These are phyloP conservation scores for Ogataea pignaliae DNA, from an alignment of 805 yeast species.

Conservation along the genomic window DNA sequence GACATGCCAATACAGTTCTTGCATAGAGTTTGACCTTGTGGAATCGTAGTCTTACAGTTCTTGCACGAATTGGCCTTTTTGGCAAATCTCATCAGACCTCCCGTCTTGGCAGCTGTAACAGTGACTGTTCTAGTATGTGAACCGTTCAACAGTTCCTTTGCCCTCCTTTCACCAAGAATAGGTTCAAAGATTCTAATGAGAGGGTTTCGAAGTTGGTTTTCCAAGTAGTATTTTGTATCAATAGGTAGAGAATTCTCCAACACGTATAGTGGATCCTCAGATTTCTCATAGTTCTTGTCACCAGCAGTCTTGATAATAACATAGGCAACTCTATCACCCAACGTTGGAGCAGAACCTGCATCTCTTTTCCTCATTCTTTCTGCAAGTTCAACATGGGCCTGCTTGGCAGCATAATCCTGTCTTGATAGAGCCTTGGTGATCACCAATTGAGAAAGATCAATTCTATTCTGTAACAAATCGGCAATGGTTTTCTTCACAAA, in stretches of 20 bases:
- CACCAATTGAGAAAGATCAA: slow-evolving; percentile 89
- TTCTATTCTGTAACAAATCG: slow-evolving; percentile 82
- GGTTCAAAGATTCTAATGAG: slow-evolving; percentile 92
- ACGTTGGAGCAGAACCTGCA: slow-evolving; percentile 93
- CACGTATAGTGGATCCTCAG: slow-evolving; percentile 94
- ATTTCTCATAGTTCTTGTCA: slow-evolving; percentile 88
- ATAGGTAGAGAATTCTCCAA: slow-evolving; percentile 89
- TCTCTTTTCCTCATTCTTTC: slow-evolving; percentile 96
- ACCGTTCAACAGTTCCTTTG: slow-evolving; percentile 77
- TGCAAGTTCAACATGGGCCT: slow-evolving; percentile 95
- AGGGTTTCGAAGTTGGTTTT: slow-evolving; percentile 90
- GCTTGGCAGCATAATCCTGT: slow-evolving; percentile 91
- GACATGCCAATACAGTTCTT: slow-evolving; percentile 68
- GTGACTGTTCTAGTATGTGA: slow-evolving; percentile 77
- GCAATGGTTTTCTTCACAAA: slow-evolving; percentile 87
- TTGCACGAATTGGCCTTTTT: slow-evolving; percentile 85
- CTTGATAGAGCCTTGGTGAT: slow-evolving; percentile 88
- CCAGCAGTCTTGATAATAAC: slow-evolving; percentile 82
- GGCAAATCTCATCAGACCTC: slow-evolving; percentile 86
- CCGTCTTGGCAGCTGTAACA: slow-evolving; percentile 69
- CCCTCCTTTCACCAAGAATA: slow-evolving; percentile 79
- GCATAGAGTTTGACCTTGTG: slow-evolving; percentile 53
- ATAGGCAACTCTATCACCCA: slow-evolving; percentile 98
- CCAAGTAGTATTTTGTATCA: slow-evolving; percentile 90
- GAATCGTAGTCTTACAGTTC: slow-evolving; percentile 80